phyloP scores from a whole-genome alignment of 2,329 filamentous ascomycete species.

The Colletotrichum somersetense region DNA sequence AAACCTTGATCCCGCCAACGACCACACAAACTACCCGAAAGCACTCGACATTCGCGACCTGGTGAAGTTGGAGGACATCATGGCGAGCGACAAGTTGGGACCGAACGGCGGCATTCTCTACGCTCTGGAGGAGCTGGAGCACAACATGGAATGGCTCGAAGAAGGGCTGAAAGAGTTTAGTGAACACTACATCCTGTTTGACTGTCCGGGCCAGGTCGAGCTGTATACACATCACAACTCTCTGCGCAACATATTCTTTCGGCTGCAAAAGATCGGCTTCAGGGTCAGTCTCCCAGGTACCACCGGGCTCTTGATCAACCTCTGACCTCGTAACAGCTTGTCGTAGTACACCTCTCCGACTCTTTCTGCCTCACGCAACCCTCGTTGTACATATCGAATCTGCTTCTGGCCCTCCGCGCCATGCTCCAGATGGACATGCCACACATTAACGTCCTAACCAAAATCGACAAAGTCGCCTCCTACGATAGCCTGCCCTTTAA shows the following conservation, averaged over 20 bases:
- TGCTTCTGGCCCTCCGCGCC: conserved; percentile 91
- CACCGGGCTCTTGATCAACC: background rate
- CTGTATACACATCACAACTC: conserved; percentile 96
- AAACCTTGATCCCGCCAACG: conserved; percentile 97
- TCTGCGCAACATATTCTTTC: conserved; percentile 90
- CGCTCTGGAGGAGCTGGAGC: conserved; percentile 93
- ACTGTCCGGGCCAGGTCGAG: conserved; percentile 97
- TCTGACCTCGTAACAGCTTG: conserved; percentile 70
- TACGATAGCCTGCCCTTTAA: conserved; percentile 94
- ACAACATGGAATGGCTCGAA: conserved; percentile 94
- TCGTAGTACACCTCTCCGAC: conserved; percentile 93
- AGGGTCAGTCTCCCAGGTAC: conserved; percentile 72
- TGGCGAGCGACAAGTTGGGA: conserved; percentile 89
- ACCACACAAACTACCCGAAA: conserved; percentile 87
- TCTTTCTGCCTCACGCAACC: conserved; percentile 94
- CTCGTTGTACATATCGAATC: conserved; percentile 93
- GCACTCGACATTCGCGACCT: conserved; percentile 92
- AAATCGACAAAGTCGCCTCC: conserved; percentile 92
- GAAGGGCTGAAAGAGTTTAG: conserved; percentile 81
- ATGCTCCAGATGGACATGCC: conserved; percentile 99
- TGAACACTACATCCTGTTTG: conserved; percentile 94
- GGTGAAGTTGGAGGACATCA: conserved; percentile 92
- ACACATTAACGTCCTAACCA: conserved; percentile 94
- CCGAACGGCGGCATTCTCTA: conserved; percentile 95
- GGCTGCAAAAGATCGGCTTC: conserved; percentile 90